Evolutionary conservation across 75 land plant genomes (phyloP), one percentile per base, ranked within the genome.

Genomic region (Pinus albicaulis): DNA sequence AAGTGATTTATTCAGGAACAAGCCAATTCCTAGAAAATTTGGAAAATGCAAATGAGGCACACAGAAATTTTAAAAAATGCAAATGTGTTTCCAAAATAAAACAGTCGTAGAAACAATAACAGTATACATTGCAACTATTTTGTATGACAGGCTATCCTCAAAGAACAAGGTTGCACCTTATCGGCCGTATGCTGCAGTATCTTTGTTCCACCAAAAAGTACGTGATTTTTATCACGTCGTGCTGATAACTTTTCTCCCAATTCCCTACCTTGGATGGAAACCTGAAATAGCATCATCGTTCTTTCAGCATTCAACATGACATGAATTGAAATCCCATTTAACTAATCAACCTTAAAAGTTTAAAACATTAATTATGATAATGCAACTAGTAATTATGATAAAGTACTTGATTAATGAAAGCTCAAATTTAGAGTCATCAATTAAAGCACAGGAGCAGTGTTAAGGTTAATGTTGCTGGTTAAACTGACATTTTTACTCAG

Each of bases 191-290:
- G 99, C 84, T 97, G 99, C 78, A 97, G 80, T 74, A 97, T 94
- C 71, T 97, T 97, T 62, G 99, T 97, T 28, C 99, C 99, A 66
- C 99, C 99, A 89, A 97, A 97, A 16, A 97, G 82, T 56, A 97
- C 84, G 76, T 97, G 95, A 76, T 64, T 86, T 86, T 97, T 97
- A 78, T 97, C 99, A 68, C 92, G 74, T 77, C 86, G 89, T 48
- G 79, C 76, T 82, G 99, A 92, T 63, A 97, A 75, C 71, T 80
- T 92, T 76, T 97, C 99, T 24, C 85, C 95, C 57, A 73, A 7
- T 15, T 82, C 82, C 76, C 98, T 76, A 25, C 98, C 93, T 24
- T 80, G 64, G 22, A 94, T 83, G 57, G 99, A 83, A 71, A 86
- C 93, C 98, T 94, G 85, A 57, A 79, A 78, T 71, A 64, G 16